phyloP scores from a whole-genome alignment of 2,329 filamentous ascomycete genomes.

The Monosporascus cannonballus region DNA sequence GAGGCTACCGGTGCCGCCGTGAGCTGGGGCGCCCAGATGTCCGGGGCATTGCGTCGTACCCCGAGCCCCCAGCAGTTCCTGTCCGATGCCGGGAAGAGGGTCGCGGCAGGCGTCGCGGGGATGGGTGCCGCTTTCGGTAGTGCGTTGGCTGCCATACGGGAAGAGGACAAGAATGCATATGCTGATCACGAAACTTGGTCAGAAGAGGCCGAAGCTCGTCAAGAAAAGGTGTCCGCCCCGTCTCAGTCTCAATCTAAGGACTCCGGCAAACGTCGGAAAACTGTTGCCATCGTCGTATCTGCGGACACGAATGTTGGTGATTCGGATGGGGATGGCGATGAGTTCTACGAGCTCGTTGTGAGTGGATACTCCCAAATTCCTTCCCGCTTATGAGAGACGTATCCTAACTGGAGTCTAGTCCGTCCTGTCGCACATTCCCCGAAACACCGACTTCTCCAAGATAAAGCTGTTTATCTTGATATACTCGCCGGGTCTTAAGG shows the following conservation, averaged over 20 bases:
- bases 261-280: constrained; percentile 55
- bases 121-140: constrained; percentile 78
- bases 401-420: constrained; percentile 45
- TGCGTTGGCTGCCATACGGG: constrained; percentile 74
- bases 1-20: constrained; percentile 30
- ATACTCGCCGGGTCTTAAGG: constrained; percentile 76
- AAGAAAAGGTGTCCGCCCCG: constrained; percentile 32
- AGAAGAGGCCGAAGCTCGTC: constrained; percentile 74
- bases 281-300: constrained; percentile 82
- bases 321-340: constrained; percentile 51
- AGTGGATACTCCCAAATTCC: constrained; percentile 27
- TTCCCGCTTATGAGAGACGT: constrained; percentile 6
- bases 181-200: constrained; percentile 88
- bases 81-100: constrained; percentile 73
- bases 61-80: constrained; percentile 86
- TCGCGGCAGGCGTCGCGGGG: constrained; percentile 75
- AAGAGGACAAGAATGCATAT: constrained; percentile 75
- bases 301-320: constrained; percentile 61
- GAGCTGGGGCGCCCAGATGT: constrained; percentile 72
- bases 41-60: constrained; percentile 72
- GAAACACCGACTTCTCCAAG: constrained; percentile 64
- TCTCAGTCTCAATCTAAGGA: constrained; percentile 25
- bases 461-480: constrained; percentile 83
- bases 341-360: constrained; percentile 75
- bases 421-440: constrained; percentile 82